These are phyloP conservation scores for Pseudomonodictys pantanalensis DNA, from an alignment of 495 filamentous ascomycete species.

Conservation along the genomic window DNA sequence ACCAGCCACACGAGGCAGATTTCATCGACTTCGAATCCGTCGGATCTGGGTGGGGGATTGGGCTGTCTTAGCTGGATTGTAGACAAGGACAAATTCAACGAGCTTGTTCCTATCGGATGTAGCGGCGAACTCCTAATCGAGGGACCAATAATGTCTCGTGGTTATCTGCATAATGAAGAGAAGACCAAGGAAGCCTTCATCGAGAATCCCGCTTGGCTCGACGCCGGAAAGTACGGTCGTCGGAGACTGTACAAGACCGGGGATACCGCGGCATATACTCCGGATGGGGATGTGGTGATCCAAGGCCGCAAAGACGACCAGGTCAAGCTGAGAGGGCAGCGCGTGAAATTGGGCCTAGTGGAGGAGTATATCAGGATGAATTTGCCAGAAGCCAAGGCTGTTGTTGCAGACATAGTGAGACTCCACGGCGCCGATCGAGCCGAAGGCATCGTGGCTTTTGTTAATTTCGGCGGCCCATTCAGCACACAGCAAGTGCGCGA, in stretches of 20 bases:
- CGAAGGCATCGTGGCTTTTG: background rate
- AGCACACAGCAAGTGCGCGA: background rate
- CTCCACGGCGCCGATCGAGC: background rate
- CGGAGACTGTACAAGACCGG: background rate
- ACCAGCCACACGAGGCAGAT: constrained; percentile 23
- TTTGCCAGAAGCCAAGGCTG: background rate
- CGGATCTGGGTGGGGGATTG: background rate
- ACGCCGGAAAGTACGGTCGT: no score
- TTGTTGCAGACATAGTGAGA: background rate
- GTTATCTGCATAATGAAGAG: constrained; percentile 43
- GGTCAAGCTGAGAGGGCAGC: background rate
- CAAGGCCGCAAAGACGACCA: background rate
- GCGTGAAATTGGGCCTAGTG: background rate
- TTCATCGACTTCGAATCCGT: background rate
- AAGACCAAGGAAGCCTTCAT: constrained; percentile 37
- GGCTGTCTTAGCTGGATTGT: constrained; percentile 18
- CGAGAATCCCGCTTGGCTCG: constrained; percentile 26
- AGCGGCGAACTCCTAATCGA: constrained; percentile 37
- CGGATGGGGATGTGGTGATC: background rate
- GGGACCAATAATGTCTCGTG: constrained; percentile 40
- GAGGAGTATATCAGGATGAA: background rate
- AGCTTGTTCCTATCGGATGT: constrained; percentile 13
- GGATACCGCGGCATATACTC: background rate
- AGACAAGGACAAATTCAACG: constrained; percentile 14
- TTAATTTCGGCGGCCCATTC: background rate